Evolutionary conservation across 306 rosid genomes (phyloP).

Genomic region (Cajanus cajan): DNA sequence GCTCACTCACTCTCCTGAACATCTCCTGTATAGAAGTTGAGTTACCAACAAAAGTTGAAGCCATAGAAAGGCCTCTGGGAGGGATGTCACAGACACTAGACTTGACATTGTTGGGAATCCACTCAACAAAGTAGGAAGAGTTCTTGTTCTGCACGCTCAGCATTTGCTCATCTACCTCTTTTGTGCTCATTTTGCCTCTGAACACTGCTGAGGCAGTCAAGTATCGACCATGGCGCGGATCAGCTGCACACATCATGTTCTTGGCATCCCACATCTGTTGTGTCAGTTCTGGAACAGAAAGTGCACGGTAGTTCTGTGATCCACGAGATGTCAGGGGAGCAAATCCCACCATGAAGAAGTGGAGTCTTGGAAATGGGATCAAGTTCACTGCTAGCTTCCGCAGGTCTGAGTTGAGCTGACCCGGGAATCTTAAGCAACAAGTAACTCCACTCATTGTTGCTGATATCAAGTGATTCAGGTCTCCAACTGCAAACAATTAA

Average conservation of each 20-base stretch:
- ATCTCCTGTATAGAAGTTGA: constrained; percentile 80
- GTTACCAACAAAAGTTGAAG: constrained; percentile 74
- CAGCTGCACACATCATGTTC: constrained; percentile 80
- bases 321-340: constrained; percentile 74
- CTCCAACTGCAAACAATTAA: constrained; percentile 57
- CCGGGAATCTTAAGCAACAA: constrained; percentile 78
- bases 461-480: constrained; percentile 76
- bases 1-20: constrained; percentile 80
- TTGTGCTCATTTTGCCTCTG: constrained; percentile 73
- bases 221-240: constrained; percentile 72
- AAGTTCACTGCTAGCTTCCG: constrained; percentile 77
- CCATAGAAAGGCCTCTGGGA: constrained; percentile 59
- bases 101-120: constrained; percentile 82
- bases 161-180: constrained; percentile 64
- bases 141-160: constrained; percentile 73
- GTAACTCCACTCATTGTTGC: constrained; percentile 90
- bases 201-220: constrained; percentile 77
- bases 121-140: constrained; percentile 70
- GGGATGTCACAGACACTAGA: constrained; percentile 82
- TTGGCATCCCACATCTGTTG: constrained; percentile 83
- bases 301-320: constrained; percentile 58
- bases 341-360: constrained; percentile 78
- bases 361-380: constrained; percentile 80
- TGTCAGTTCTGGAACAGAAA: constrained; percentile 69
- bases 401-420: constrained; percentile 75